Evolutionary conservation across 1,284 basidiomycete genomes (phyloP), one percentile per base, ranked within the genome.

Genomic region (Cutaneotrichosporon dermatis): DNA sequence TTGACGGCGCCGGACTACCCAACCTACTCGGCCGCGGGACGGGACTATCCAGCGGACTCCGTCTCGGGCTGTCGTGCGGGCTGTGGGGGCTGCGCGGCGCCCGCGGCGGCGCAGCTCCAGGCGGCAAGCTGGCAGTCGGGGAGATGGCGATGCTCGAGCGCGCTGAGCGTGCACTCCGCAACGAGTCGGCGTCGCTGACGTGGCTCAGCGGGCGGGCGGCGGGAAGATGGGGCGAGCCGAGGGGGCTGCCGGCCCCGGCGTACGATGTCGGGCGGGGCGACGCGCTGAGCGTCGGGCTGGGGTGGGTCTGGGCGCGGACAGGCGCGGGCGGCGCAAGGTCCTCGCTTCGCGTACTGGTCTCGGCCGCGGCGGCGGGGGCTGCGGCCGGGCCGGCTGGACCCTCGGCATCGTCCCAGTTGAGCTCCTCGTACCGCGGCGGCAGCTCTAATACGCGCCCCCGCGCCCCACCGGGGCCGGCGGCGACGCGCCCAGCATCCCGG

Each of bases 351-450:
- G 44, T 10, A 45, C 16, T 3, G 44, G 25, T 8, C 39, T 40
- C 39, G 39, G 12, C 12, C 39, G 8, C 44, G 15, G 13, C 4
- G 50, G 37, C 4, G 25, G 37, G 15, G 36, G 36, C 11, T 15
- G 39, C 50, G 66, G 25, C 25, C 25, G 25, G 25, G 25, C 25
- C 25, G 25, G 25, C 25, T 25, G 25, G 25, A 25, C 25, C 25
- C 25, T 25, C 25, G 25, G 25, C 66, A 43, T 62, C 61, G 58
- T 59, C 69, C 75, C 74, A 76, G 49, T 71, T 60, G 44, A 76
- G 54, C 59, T 76, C 72, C 33, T 76, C 75, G 59, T 76, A 76
- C 51, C 75, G 61, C 5, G 75, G 75, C 25, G 75, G 75, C 44
- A 76, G 61, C 59, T 76, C 75, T 15, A 73, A 43, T 6, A 70